Conservation (phyloP, 2,329 filamentous ascomycete species). For the Pseudogymnoascus sp. region DNA sequence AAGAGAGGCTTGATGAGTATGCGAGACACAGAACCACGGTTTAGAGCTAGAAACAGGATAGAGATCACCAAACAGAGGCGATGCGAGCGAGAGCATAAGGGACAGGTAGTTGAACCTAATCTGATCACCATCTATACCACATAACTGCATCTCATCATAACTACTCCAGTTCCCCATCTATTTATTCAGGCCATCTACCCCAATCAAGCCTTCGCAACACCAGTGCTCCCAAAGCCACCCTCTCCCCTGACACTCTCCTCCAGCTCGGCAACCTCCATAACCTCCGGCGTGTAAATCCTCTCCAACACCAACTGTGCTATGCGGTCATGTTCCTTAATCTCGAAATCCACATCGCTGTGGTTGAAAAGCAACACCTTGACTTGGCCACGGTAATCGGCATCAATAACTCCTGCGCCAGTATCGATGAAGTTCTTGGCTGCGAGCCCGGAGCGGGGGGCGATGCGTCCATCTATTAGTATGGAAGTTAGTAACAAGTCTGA, state of each 20-base stretch:
- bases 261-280: conserved; percentile 79
- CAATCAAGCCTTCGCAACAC: conserved; percentile 28
- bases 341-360: conserved; percentile 73
- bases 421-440: conserved; percentile 94
- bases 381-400: conserved; percentile 91
- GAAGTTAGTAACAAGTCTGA: not conserved
- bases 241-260: conserved; percentile 85
- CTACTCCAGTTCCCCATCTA: not conserved
- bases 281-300: conserved; percentile 86
- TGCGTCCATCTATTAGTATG: conserved; percentile 60
- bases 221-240: conserved; percentile 88
- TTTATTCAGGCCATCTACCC: not conserved
- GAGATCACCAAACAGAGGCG: not conserved
- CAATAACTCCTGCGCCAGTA: conserved; percentile 91
- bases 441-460: conserved; percentile 84
- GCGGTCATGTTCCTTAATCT: conserved; percentile 75
- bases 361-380: conserved; percentile 96
- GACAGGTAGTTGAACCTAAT: not conserved
- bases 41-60: not conserved
- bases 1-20: not conserved
- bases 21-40: not conserved
- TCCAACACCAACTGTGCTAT: conserved; percentile 91
- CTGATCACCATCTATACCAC: conserved; percentile 2
- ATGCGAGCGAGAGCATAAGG: not conserved
- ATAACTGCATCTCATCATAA: conserved; percentile 2